Conservation (phyloP, 179 eudicot species). For the Silene vulgaris region DNA sequence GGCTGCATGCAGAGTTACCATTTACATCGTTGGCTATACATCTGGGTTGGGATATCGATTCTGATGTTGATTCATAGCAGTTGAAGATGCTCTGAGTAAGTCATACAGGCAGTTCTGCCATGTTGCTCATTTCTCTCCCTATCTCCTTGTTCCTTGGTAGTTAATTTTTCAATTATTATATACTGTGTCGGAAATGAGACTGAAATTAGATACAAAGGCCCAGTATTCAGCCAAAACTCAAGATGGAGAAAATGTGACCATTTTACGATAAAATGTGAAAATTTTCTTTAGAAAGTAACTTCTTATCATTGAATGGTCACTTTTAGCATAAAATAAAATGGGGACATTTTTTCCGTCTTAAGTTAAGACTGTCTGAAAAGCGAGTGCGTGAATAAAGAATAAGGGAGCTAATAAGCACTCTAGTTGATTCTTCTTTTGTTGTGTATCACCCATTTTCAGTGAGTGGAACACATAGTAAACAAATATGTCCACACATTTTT, state of each 20-base stretch:
- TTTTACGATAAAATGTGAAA: too few species aligned
- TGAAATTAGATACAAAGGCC: neutral
- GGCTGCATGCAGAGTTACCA: neutral
- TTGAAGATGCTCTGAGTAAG: neutral
- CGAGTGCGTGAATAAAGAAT: too few species aligned
- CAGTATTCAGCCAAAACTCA: neutral
- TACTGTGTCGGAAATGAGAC: neutral
- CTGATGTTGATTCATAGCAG: neutral
- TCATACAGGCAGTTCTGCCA: too few species aligned
- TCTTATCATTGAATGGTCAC: too few species aligned
- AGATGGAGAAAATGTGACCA: too few species aligned
- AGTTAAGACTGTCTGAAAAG: too few species aligned
- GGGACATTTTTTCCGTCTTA: too few species aligned
- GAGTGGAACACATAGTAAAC: constrained; percentile 21
- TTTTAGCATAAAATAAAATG: too few species aligned
- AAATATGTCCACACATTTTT: constrained; percentile 21
- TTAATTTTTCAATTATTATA: neutral
- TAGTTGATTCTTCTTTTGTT: neutral
- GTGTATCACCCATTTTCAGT: constrained; percentile 13
- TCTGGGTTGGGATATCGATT: neutral
- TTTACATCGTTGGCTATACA: neutral
- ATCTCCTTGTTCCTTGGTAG: neutral
- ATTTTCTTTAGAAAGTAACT: too few species aligned
- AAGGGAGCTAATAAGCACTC: neutral
- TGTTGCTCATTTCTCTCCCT: too few species aligned